These are phyloP conservation scores for Papilionanthe hybrid DNA, from an alignment of 116 monocot genomes.

Conservation along the genomic window DNA sequence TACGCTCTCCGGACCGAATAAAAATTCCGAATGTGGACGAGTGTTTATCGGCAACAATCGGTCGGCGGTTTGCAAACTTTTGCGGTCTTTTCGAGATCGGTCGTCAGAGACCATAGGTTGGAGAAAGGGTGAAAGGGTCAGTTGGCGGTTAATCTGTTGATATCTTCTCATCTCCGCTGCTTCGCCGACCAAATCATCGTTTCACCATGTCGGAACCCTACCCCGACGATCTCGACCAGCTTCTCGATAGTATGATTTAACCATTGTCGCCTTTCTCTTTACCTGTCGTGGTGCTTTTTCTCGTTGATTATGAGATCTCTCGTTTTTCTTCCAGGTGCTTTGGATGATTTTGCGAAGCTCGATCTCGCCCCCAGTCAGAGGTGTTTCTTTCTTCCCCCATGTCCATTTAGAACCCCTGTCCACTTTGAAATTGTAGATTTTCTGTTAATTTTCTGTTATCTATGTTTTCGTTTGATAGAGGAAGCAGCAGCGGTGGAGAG, in stretches of 20 bases:
- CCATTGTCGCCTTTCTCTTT: background rate
- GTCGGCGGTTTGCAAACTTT: too few species aligned
- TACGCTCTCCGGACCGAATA: too few species aligned
- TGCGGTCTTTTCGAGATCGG: too few species aligned
- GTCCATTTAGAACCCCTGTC: background rate
- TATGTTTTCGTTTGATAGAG: background rate
- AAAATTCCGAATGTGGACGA: too few species aligned
- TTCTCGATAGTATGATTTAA: slow-evolving; percentile 70
- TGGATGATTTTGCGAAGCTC: slow-evolving; percentile 85
- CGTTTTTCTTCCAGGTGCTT: slow-evolving; percentile 53
- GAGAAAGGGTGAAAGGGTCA: background rate
- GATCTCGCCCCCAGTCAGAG: slow-evolving; percentile 36
- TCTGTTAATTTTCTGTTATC: slow-evolving; percentile 1
- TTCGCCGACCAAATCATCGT: background rate
- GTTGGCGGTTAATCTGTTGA: background rate
- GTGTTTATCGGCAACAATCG: too few species aligned
- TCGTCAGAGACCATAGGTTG: too few species aligned
- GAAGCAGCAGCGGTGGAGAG: background rate
- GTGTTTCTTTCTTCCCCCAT: slow-evolving; percentile 4
- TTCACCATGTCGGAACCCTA: slow-evolving; percentile 39
- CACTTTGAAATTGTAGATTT: background rate
- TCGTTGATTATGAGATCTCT: background rate
- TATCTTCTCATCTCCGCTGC: background rate
- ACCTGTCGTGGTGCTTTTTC: background rate
- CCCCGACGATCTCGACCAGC: slow-evolving; percentile 79